phyloP scores from a whole-genome alignment of 1,284 basidiomycete species.

The Ceratobasidium sp. region DNA sequence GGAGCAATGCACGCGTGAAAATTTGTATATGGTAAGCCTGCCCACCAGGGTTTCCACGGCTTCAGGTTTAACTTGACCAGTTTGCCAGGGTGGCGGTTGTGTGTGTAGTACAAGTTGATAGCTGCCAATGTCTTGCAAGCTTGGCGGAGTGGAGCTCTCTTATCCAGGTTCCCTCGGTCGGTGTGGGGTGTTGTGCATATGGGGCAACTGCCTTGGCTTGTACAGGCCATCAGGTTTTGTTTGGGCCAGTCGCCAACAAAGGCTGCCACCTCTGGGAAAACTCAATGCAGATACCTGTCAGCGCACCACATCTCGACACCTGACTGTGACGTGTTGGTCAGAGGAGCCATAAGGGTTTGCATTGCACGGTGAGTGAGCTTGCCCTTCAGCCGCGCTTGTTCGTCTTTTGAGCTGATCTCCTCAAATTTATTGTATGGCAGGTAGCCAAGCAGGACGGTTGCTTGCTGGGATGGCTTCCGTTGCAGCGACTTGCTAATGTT shows the following conservation, averaged over 20 bases:
- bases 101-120: neutral
- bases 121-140: neutral
- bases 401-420: neutral
- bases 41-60: conserved; percentile 44
- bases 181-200: neutral
- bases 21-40: conserved; percentile 42
- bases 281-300: conserved; percentile 17
- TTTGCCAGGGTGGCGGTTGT: neutral
- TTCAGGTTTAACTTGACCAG: neutral
- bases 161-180: conserved; percentile 14
- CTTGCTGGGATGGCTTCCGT: conserved; percentile 1
- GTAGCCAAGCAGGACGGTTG: conserved; percentile 19
- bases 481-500: conserved; percentile 29
- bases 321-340: conserved; percentile 28
- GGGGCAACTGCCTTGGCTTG: conserved; percentile 3
- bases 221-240: conserved; percentile 40
- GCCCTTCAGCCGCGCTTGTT: neutral
- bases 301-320: conserved; percentile 41
- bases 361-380: conserved; percentile 41
- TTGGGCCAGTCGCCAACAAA: conserved; percentile 43
- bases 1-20: conserved; percentile 45
- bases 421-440: conserved; percentile 23
- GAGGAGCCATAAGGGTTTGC: conserved; percentile 28
- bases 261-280: conserved; percentile 38
- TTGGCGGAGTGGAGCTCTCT: neutral